Evolutionary conservation across 2,329 filamentous ascomycete species (phyloP), one percentile per base, ranked within the genome.

Genomic region (Mariannaea elegans): DNA sequence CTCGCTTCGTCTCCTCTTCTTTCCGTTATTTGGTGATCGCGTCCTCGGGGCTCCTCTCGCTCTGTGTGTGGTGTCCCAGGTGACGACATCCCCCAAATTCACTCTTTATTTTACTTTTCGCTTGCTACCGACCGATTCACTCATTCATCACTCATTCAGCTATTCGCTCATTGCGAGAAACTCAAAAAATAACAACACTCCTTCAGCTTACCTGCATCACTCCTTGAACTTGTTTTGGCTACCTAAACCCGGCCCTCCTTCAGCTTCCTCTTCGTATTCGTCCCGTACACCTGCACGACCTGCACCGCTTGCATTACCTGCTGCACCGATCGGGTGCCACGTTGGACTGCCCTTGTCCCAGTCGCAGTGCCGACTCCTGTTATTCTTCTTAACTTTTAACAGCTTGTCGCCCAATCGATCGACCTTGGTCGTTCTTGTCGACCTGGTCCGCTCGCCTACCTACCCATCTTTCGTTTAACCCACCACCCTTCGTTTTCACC

Each of bases 201-300:
- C 16, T 56, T 61, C 55, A 64, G 56, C 38, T 53, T 62, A 56
- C 44, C 23, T 36, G 42, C 50, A 24, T 54, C 36, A 52, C 48
- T 55, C 44, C 27, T 62, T 63, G 12, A 48, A 36, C 56, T 46
- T 27, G 6, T 27, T 24, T 21, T 56, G 42, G 62, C 61, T 58
- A 51, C 56, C 59, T 50, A 56, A 27, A 36, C 36, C 53, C 48
- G 42, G 41, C 48, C 47, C 34, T 36, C 27, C 39, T 46, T 54
- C 41, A 29, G 45, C 49, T 38, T 42, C 49, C 24, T 42, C 59
- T 62, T 70, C 68, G 66, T 64, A 67, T 71, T 68, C 56, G 29
- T 50, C 61, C 56, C 41, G 58, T 44, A 44, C 45, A 51, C 59
- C 56, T 70, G 62, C 67, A 65, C 51, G 45, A 44, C 50, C 39